Base-by-base conservation (phyloP, 352 stramenopile species). In the Globisporangium paddicum region DNA sequence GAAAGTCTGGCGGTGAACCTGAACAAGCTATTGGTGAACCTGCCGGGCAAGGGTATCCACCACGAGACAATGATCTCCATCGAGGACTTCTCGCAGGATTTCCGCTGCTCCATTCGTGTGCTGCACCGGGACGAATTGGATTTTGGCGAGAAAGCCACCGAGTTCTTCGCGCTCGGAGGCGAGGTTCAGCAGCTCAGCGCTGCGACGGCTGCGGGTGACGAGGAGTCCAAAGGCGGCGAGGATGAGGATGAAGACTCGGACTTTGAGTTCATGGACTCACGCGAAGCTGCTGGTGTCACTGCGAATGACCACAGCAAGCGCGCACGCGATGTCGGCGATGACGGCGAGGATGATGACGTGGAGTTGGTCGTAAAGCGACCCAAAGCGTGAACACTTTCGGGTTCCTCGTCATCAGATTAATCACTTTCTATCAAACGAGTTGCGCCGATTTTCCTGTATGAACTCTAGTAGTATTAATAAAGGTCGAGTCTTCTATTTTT, bases 61-160 rank as follows among this genome's bases (percentile, higher is more conserved):
- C 79, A 98, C 67, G 94, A 97, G 49, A 97, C 84, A 40, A 88
- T 96, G 5, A 55, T 99, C 26, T 90, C 83, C 9, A 77, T 98
- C 37, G 93, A 98, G 66, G 96, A 99, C 73, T 98, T 98, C 69
- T 95, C 87, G 21, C 96, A 98, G 70, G 89, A 98, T 55, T 96
- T 97, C 55, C 77, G 87, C 49, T 93, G 87, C 62, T 86, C 82
- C 50, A 79, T 97, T 32, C 82, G 72, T 37, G 78, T 97, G 26
- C 67, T 90, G 48, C 86, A 96, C 58, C 68, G 69, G 26, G 76
- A 88, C 46, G 63, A 79, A 51, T 54, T 68, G 8, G 71, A 80
- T 30, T 90, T 95, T 55, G 74, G 80, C 9, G 81, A 91, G 50
- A 71, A 87, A 0, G 77, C 83, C 18, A 77, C 69, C 49, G 73